Conservation (phyloP, 2,329 filamentous ascomycete species). For the Rutstroemia sp. region DNA sequence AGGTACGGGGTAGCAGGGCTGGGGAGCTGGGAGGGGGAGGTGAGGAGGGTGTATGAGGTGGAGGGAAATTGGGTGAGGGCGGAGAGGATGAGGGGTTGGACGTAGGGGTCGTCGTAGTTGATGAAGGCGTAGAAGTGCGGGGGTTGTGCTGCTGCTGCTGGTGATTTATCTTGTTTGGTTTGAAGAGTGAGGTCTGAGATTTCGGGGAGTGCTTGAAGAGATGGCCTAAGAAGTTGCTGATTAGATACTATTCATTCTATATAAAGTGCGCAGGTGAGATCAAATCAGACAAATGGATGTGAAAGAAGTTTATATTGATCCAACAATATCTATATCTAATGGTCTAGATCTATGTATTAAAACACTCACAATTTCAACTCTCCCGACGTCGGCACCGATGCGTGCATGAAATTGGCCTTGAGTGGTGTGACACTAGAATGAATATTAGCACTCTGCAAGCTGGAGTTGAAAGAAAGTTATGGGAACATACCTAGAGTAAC, state of each 20-base stretch:
- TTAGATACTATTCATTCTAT: background rate
- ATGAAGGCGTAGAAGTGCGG: constrained; percentile 60
- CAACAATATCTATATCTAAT: constrained; percentile 26
- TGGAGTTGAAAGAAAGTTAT: background rate
- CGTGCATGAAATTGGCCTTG: constrained; percentile 87
- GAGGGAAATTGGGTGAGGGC: constrained; percentile 60
- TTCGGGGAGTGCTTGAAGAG: constrained; percentile 11
- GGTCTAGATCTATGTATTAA: constrained; percentile 26
- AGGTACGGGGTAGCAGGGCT: constrained; percentile 35
- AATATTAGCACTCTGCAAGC: constrained; percentile 12
- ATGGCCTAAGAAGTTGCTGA: constrained; percentile 9
- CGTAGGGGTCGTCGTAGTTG: constrained; percentile 81
- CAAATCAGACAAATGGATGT: constrained; percentile 6
- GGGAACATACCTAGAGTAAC: constrained; percentile 65
- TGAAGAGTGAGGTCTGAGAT: constrained; percentile 18
- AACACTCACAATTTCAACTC: constrained; percentile 79
- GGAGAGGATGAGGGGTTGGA: constrained; percentile 74
- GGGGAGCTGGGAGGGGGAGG: constrained; percentile 34
- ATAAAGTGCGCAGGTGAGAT: constrained; percentile 1
- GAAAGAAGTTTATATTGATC: constrained; percentile 24
- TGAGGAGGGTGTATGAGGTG: constrained; percentile 47
- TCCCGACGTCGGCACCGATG: constrained; percentile 52
- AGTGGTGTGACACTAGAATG: constrained; percentile 71
- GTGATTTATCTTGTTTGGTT: constrained; percentile 12
- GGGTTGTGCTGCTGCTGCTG: constrained; percentile 24